Evolutionary conservation across 768 basidiomycete species (phyloP), one percentile per base, ranked within the genome.

Genomic region (Hypholoma fasciculare): DNA sequence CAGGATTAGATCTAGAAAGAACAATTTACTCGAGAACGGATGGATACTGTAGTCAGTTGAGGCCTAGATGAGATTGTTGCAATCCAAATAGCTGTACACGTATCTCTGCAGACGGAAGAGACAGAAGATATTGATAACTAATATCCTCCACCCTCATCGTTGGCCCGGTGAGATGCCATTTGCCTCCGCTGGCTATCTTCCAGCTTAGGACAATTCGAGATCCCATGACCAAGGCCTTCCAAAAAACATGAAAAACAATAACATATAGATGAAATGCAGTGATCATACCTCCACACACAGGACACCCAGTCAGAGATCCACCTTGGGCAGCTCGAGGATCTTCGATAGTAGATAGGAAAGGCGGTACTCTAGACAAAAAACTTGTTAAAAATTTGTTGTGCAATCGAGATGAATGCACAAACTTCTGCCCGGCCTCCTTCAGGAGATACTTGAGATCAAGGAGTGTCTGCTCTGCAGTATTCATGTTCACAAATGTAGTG

Each of bases 401-500:
- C 38, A 12, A 11, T 26, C 16, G 50, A 43, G 38, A 16, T 39
- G 14, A 40, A 43, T 38, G n/a, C 8, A 62, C 86, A 51, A 57
- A 96, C 96, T 96, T 96, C 77, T 98, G 97, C 36, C 96, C 96
- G 2, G 96, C 95, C 73, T 98, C 97, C 80, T 96, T 89, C 54
- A 99, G 76, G 47, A 99, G 75, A 70, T 99, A 99, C 73, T 98
- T 99, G 63, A 98, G 78, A 81, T 99, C 97, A 61, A 99, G 74
- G 37, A 99, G 76, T 1, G 97, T 99, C 74, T 98, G 96, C 69
- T 98, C 97, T 0, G 90, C 83, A 2, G 96, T 97, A 67, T 91
- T 92, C 93, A 96, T 96, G 71, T 98, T 98, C 54, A 98, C 94
- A 68, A 99, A 99, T 37, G 97, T 96, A 36, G 97, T 99, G 34